Conservation (phyloP, 129 eudicot genomes). For the Tanacetum coccineum region DNA sequence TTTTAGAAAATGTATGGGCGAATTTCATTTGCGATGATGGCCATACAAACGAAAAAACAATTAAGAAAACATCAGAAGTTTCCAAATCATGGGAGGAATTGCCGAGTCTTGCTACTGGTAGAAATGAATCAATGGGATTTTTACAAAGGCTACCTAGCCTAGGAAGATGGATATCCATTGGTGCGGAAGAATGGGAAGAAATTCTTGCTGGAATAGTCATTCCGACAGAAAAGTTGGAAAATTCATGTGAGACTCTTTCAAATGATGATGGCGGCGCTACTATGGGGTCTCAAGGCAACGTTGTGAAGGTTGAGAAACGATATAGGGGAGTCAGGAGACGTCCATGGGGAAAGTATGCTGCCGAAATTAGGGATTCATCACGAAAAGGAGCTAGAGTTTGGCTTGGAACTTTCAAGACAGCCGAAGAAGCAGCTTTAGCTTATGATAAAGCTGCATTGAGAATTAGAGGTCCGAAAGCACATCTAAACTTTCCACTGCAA, state of each 20-base stretch:
- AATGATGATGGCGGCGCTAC: not conserved
- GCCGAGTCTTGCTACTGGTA: slow-evolving; percentile 37
- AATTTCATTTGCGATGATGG: slow-evolving; percentile 51
- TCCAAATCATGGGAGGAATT: slow-evolving; percentile 42
- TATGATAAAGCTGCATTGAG: slow-evolving; percentile 85
- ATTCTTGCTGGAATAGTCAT: slow-evolving; percentile 43
- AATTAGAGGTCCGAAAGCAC: slow-evolving; percentile 68
- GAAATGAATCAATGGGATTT: slow-evolving; percentile 32
- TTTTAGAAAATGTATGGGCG: slow-evolving; percentile 78
- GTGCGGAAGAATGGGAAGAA: slow-evolving; percentile 77
- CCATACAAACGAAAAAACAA: slow-evolving; percentile 15
- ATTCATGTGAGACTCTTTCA: not conserved
- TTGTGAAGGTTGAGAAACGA: slow-evolving; percentile 32
- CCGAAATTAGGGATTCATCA: slow-evolving; percentile 81
- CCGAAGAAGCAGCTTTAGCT: slow-evolving; percentile 88
- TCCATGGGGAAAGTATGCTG: slow-evolving; percentile 91
- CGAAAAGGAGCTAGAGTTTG: slow-evolving; percentile 68
- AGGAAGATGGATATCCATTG: slow-evolving; percentile 93
- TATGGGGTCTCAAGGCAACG: not conserved
- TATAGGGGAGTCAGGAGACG: slow-evolving; percentile 82
- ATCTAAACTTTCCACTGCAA: slow-evolving; percentile 57
- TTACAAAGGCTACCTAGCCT: slow-evolving; percentile 71
- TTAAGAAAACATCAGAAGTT: not conserved
- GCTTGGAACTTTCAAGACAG: slow-evolving; percentile 80
- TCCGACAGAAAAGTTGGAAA: slow-evolving; percentile 20